phyloP scores from a whole-genome alignment of 2,329 filamentous ascomycete genomes.

The Stromatinia cepivora region DNA sequence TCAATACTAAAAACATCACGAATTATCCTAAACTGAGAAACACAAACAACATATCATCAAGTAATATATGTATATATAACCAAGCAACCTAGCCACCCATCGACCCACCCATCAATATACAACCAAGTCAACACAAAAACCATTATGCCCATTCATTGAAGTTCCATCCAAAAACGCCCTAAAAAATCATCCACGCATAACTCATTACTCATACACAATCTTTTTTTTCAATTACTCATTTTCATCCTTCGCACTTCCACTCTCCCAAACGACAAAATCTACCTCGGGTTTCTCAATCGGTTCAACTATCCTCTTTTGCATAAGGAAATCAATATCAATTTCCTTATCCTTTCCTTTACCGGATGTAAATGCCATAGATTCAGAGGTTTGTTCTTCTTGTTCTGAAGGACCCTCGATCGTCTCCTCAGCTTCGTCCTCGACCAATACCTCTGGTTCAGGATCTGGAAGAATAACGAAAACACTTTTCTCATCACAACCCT shows the following conservation, averaged over 20 bases:
- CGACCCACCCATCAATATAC: conserved; percentile 6
- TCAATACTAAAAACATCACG: not conserved
- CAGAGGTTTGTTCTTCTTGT: not conserved
- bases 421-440: conserved; percentile 38
- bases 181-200: not conserved
- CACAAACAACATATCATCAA: not conserved
- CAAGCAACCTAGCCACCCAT: not conserved
- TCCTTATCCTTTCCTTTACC: conserved; percentile 19
- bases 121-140: not conserved
- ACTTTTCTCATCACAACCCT: conserved; percentile 63
- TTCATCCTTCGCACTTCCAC: conserved; percentile 61
- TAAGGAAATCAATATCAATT: conserved; percentile 44
- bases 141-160: not conserved
- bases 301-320: conserved; percentile 48
- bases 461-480: conserved; percentile 63
- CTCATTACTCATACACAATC: conserved; percentile 8
- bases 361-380: not conserved
- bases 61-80: not conserved
- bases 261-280: conserved; percentile 70
- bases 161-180: not conserved
- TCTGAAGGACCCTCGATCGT: conserved; percentile 31
- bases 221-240: not conserved
- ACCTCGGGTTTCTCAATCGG: conserved; percentile 60
- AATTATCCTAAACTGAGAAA: not conserved
- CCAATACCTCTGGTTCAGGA: conserved; percentile 25